phyloP scores from a whole-genome alignment of 495 filamentous ascomycete genomes.

The Xylaria palmicola region DNA sequence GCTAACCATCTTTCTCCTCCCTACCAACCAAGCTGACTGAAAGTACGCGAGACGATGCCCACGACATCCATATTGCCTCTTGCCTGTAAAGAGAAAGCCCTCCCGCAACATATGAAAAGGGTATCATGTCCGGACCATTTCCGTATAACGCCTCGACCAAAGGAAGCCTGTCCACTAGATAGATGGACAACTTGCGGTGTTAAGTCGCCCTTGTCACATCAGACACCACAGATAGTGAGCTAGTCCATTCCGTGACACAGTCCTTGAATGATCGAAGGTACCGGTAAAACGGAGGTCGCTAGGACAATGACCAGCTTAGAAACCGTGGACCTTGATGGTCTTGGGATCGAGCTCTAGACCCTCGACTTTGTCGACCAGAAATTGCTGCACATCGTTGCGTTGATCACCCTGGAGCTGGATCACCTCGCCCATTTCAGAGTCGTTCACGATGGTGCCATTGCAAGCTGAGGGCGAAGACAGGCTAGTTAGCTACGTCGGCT shows the following conservation, averaged over 20 bases:
- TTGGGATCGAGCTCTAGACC: slow-evolving; percentile 89
- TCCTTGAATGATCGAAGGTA: slow-evolving; percentile 20
- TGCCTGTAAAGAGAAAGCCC: slow-evolving; percentile 16
- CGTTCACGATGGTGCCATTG: slow-evolving; percentile 99
- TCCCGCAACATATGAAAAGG: slow-evolving; percentile 27
- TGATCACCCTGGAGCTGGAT: slow-evolving; percentile 99
- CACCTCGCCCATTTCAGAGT: slow-evolving; percentile 98
- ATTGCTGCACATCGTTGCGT: slow-evolving; percentile 97
- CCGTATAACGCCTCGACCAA: slow-evolving; percentile 35
- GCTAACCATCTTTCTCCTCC: not conserved
- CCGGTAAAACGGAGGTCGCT: slow-evolving; percentile 26
- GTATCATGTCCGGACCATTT: slow-evolving; percentile 37
- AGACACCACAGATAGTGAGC: slow-evolving; percentile 16
- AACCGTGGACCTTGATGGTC: slow-evolving; percentile 95
- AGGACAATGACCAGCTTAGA: slow-evolving; percentile 56
- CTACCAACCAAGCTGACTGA: slow-evolving; percentile 3
- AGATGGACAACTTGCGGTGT: slow-evolving; percentile 20
- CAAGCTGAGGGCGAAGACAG: slow-evolving; percentile 64
- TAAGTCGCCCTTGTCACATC: slow-evolving; percentile 8
- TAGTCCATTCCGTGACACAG: slow-evolving; percentile 26
- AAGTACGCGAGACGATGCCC: not conserved
- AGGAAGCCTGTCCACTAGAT: slow-evolving; percentile 30
- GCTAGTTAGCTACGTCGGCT: slow-evolving; percentile 12
- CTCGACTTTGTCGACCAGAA: slow-evolving; percentile 91
- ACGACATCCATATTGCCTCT: slow-evolving; percentile 4